Evolutionary conservation across 306 rosid genomes (phyloP).

Genomic region (Benincasa hispida): DNA sequence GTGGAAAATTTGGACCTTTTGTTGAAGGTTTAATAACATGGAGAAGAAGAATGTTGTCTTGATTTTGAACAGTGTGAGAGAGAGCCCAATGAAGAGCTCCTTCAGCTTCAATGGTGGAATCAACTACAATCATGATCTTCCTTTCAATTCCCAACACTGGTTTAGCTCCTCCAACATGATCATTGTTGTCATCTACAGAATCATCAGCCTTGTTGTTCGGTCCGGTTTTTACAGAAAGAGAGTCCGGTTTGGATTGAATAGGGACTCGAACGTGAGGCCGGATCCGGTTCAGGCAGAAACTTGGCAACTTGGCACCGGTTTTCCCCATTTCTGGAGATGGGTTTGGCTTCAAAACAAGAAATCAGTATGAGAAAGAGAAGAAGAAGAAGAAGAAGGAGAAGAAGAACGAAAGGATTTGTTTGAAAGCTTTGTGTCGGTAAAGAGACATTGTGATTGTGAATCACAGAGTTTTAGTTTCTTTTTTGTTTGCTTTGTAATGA

Average conservation of each 20-base stretch:
- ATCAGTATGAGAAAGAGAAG: neutral
- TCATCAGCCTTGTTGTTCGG: constrained; percentile 5
- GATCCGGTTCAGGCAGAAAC: constrained; percentile 73
- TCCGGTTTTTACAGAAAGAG: constrained; percentile 14
- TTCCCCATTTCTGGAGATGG: constrained; percentile 42
- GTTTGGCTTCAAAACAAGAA: constrained; percentile 1
- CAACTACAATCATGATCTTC: constrained; percentile 85
- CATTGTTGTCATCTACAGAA: neutral
- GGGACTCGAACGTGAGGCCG: constrained; percentile 75
- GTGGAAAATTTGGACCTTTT: constrained; percentile 35
- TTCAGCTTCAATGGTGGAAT: constrained; percentile 79
- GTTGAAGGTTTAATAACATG: constrained; percentile 53
- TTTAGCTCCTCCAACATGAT: constrained; percentile 19
- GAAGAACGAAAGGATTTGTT: neutral
- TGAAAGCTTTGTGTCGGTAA: constrained; percentile 1
- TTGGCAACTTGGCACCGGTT: constrained; percentile 58
- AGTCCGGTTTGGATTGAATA: constrained; percentile 30
- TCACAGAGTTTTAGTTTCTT: neutral
- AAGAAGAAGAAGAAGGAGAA: neutral
- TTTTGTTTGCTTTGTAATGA: constrained; percentile 1
- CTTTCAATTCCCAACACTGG: constrained; percentile 28
- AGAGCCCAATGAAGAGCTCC: constrained; percentile 88
- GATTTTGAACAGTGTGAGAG: constrained; percentile 70
- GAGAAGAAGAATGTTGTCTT: constrained; percentile 61
- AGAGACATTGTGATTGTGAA: constrained; percentile 1